Base-by-base conservation (phyloP, 805 yeast genomes). In the Priceomyces carsonii region DNA sequence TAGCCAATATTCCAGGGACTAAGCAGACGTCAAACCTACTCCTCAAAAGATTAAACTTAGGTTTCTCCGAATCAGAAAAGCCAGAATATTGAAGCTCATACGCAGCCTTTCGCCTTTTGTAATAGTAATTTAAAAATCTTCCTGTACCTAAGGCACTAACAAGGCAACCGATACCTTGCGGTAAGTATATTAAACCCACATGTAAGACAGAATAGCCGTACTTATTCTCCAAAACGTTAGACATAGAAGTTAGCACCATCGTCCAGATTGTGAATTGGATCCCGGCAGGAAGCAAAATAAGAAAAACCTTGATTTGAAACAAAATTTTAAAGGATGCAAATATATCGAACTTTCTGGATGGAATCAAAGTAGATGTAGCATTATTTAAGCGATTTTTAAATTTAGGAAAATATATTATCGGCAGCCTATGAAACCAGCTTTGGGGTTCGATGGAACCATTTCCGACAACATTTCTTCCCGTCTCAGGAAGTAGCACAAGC, bases 201-300 rank as follows among this genome's bases (percentile, higher is more conserved):
- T 77, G 68, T 29, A 77, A 60, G 1, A 80, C 73, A 1, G 71
- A 44, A 40, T 78, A 73, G 18, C 68, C 58, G 45, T 86, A 85
- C 4, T 46, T 44, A 4, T 61, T 43, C 20, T 75, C 63, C 21
- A 87, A 56, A 9, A 68, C 62, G 0, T 83, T 73, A 1, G 89
- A 70, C 38, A 84, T 56, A 0, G 88, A 73, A 0, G 95, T 82
- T 38, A 84, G 71, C 12, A 77, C 66, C 62, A 82, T 73, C 5
- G 83, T 78, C 88, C 91, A 86, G 2, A 75, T 64, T 1, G 89
- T 71, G 57, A 78, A 86, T 40, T 79, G 77, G 3, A 86, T 39
- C 0, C 85, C 80, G 7, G 75, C 68, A 1, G 88, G 82, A 1
- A 80, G 33, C 21, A 85, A 55, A 6, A 76, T 53, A 19, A 75